Percentiles rank a stretch among this genome's conserved stretches.
Evolutionary conservation across 2,329 filamentous ascomycete species (phyloP).

Genomic region (Laburnicola sp.): DNA sequence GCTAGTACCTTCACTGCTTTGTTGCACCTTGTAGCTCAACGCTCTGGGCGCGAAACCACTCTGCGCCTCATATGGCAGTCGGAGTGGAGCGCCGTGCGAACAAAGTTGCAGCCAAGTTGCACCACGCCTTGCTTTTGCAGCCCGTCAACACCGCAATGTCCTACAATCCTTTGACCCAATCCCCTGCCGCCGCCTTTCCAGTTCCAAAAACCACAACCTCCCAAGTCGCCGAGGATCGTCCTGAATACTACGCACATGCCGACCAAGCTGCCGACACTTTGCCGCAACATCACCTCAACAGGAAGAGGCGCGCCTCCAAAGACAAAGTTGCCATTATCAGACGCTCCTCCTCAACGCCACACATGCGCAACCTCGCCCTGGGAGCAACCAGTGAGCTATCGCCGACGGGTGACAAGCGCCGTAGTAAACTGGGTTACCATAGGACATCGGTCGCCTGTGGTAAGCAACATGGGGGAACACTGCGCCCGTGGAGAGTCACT

Average conservation of each 20-base stretch:
- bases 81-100: constrained; percentile 41
- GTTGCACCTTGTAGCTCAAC: constrained; percentile 24
- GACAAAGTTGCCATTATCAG: constrained; percentile 47
- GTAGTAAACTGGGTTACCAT: constrained; percentile 95
- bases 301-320: constrained; percentile 46
- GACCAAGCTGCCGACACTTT: constrained; percentile 23
- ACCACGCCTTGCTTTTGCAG: constrained; percentile 38
- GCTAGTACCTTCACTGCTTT: constrained; percentile 37
- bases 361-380: constrained; percentile 49
- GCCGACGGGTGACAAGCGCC: constrained; percentile 64
- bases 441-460: constrained; percentile 93
- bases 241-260: constrained; percentile 25
- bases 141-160: constrained; percentile 41
- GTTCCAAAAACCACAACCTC: constrained; percentile 26
- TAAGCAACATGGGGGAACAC: constrained; percentile 59
- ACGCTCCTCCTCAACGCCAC: constrained; percentile 52
- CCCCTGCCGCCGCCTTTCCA: constrained; percentile 32
- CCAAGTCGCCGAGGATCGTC: constrained; percentile 26
- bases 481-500: constrained; percentile 11
- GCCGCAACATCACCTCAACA: constrained; percentile 31
- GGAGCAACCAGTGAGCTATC: constrained; percentile 48
- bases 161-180: constrained; percentile 35
- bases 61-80: constrained; percentile 44
- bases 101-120: constrained; percentile 39
- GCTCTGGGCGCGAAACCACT: constrained; percentile 31